Percentiles rank a stretch among this genome's conserved stretches.
These are phyloP conservation scores for Aspergillus sp. DNA, from an alignment of 2,329 filamentous ascomycete species.

Conservation along the genomic window DNA sequence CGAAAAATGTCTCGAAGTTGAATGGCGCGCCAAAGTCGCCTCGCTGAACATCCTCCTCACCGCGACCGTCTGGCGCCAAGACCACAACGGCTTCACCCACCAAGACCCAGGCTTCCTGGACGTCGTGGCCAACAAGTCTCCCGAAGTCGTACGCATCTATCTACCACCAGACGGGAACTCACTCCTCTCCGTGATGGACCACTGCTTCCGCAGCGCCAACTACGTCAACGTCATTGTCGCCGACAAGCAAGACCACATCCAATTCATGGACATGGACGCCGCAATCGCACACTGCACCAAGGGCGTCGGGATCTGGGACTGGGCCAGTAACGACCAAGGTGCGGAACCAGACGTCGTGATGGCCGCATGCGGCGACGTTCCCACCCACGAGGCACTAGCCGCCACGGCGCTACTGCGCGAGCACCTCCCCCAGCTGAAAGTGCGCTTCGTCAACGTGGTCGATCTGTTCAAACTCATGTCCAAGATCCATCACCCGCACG, in stretches of 20 bases:
- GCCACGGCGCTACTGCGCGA: slow-evolving; percentile 73
- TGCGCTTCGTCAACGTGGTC: slow-evolving; percentile 78
- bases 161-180: slow-evolving; percentile 79
- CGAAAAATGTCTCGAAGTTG: slow-evolving; percentile 76
- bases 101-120: slow-evolving; percentile 80
- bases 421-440: slow-evolving; percentile 69
- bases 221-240: slow-evolving; percentile 81
- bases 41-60: slow-evolving; percentile 80
- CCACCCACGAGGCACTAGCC: slow-evolving; percentile 72
- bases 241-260: slow-evolving; percentile 77
- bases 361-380: slow-evolving; percentile 73
- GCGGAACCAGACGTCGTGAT: slow-evolving; percentile 73
- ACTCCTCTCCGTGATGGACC: slow-evolving; percentile 72
- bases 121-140: slow-evolving; percentile 76
- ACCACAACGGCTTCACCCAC: slow-evolving; percentile 82
- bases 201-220: slow-evolving; percentile 71
- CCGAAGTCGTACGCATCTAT: slow-evolving; percentile 78
- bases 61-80: slow-evolving; percentile 77
- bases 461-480: slow-evolving; percentile 80
- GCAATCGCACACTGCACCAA: slow-evolving; percentile 76
- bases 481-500: slow-evolving; percentile 70
- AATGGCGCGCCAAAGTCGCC: slow-evolving; percentile 72
- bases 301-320: slow-evolving; percentile 75
- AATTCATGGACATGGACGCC: slow-evolving; percentile 72
- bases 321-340: slow-evolving; percentile 70